A percentile compares a stretch with the other conserved stretches of the same genome.
phyloP scores from a whole-genome alignment of 306 rosid species.

The Clitoria ternatea region DNA sequence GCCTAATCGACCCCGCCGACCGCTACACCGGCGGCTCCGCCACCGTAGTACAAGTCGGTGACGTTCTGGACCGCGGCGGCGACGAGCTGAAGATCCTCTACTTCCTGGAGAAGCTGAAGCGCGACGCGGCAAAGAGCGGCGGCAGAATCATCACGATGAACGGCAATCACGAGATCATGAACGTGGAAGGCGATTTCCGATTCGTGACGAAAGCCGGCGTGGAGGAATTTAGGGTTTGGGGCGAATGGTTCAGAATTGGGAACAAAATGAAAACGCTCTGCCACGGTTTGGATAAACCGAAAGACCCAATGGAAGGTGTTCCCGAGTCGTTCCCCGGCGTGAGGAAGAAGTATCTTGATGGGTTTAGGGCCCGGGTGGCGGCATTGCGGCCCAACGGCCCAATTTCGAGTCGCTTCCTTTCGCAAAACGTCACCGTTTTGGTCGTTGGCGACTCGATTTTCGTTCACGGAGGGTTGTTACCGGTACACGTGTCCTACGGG shows the following conservation, averaged over 20 bases:
- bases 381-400: constrained; percentile 78
- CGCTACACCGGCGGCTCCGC: constrained; percentile 72
- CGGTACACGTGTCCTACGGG: constrained; percentile 58
- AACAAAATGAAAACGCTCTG: constrained; percentile 59
- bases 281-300: constrained; percentile 40
- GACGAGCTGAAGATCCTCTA: constrained; percentile 79
- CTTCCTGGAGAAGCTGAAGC: constrained; percentile 67
- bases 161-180: constrained; percentile 98
- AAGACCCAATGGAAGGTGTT: constrained; percentile 56
- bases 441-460: constrained; percentile 80
- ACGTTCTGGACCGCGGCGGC: constrained; percentile 88
- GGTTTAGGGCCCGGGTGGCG: constrained; percentile 76
- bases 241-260: constrained; percentile 61
- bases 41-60: constrained; percentile 81
- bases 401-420: constrained; percentile 55
- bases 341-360: constrained; percentile 35
- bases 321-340: constrained; percentile 41
- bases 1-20: constrained; percentile 53
- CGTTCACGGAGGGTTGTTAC: constrained; percentile 84
- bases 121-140: constrained; percentile 64
- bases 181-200: constrained; percentile 77
- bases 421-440: constrained; percentile 61
- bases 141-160: constrained; percentile 75
- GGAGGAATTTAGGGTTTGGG: constrained; percentile 77
- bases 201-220: constrained; percentile 41